phyloP scores from a whole-genome alignment of 106 monocot genomes.

The Acorus gramineus region DNA sequence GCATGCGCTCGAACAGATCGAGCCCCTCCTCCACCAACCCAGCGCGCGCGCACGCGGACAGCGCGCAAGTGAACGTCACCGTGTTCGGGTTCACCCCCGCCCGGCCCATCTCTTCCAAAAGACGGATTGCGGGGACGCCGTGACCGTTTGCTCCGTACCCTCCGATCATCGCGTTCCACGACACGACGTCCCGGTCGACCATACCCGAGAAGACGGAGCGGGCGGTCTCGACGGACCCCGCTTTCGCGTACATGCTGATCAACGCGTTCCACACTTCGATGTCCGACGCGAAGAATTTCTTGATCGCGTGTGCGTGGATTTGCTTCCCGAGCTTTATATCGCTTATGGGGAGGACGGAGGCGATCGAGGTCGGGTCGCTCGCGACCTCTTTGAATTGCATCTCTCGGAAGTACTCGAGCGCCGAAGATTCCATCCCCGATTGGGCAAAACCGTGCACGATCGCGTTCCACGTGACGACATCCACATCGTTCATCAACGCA shows the following conservation, averaged over 20 bases:
- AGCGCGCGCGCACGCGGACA: slow-evolving; percentile 28
- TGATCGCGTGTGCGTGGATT: slow-evolving; percentile 19
- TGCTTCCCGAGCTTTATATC: slow-evolving; percentile 21
- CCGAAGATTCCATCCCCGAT: slow-evolving; percentile 8
- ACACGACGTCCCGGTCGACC: slow-evolving; percentile 17
- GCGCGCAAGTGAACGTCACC: slow-evolving; percentile 18
- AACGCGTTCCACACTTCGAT: slow-evolving; percentile 19
- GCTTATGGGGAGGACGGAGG: slow-evolving; percentile 21
- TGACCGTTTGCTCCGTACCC: slow-evolving; percentile 26
- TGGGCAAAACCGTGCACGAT: slow-evolving; percentile 13
- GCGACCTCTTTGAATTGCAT: slow-evolving; percentile 22
- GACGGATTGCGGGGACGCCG: slow-evolving; percentile 12
- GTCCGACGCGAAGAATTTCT: background rate
- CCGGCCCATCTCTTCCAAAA: slow-evolving; percentile 14
- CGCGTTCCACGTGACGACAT: slow-evolving; percentile 45
- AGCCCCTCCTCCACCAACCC: slow-evolving; percentile 32
- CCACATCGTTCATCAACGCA: slow-evolving; percentile 15
- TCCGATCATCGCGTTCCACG: slow-evolving; percentile 43
- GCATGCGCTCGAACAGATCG: slow-evolving; percentile 8
- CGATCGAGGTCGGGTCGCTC: slow-evolving; percentile 17
- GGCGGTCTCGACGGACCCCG: slow-evolving; percentile 25
- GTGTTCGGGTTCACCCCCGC: slow-evolving; percentile 2
- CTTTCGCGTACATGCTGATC: slow-evolving; percentile 32
- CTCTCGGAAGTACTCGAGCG: slow-evolving; percentile 18
- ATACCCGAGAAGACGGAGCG: slow-evolving; percentile 14